A percentile compares a stretch with the other conserved stretches of the same genome.
Evolutionary conservation across 768 basidiomycete species (phyloP).

Genomic region (Tylopilus balloui): DNA sequence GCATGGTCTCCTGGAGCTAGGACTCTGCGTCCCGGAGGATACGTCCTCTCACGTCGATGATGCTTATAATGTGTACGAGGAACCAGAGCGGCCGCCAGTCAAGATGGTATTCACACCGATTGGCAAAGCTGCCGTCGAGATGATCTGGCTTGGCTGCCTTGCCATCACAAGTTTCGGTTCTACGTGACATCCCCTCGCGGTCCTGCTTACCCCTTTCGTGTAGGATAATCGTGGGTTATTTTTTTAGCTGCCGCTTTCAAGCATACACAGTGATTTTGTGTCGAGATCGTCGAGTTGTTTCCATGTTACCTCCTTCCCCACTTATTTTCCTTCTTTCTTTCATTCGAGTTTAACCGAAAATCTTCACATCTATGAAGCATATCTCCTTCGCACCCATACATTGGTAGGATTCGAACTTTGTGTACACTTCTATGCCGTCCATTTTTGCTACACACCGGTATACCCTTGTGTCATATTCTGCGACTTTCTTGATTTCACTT

Average conservation of each 20-base stretch:
- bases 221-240: constrained; percentile 12
- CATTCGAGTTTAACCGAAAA: constrained; percentile 1
- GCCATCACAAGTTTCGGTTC: constrained; percentile 42
- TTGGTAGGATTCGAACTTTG: constrained; percentile 21
- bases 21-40: constrained; percentile 46
- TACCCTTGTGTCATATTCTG: constrained; percentile 14
- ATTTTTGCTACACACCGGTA: constrained; percentile 3
- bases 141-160: constrained; percentile 53
- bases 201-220: constrained; percentile 2
- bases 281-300: not conserved
- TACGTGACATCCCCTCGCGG: constrained; percentile 6
- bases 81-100: constrained; percentile 37
- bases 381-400: constrained; percentile 11
- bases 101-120: constrained; percentile 42
- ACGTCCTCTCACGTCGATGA: not conserved
- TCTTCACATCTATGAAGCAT: constrained; percentile 6
- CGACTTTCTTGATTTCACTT: constrained; percentile 11
- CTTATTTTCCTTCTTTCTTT: constrained; percentile 1
- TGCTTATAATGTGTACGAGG: constrained; percentile 25
- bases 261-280: not conserved
- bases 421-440: constrained; percentile 17
- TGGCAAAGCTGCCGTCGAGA: constrained; percentile 48
- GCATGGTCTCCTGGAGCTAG: constrained; percentile 73
- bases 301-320: not conserved
- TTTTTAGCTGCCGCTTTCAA: constrained; percentile 1